These are phyloP conservation scores for Hsuehochloa calcarea DNA, from an alignment of 176 grass and related monocot genomes.

Conservation along the genomic window DNA sequence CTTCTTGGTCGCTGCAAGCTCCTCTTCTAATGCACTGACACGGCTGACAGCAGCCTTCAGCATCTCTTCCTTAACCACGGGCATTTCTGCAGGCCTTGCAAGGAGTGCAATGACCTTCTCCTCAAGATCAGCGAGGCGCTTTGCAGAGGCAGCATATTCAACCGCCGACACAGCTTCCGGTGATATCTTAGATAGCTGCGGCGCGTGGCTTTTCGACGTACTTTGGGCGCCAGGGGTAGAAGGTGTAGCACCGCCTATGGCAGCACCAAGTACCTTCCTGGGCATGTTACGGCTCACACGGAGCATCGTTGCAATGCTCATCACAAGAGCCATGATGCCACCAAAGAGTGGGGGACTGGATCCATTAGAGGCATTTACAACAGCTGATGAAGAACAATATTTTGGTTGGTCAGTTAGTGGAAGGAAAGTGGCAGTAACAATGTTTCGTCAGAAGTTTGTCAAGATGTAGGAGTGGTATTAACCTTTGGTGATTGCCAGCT, in stretches of 20 bases:
- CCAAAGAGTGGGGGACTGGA: conserved; percentile 58
- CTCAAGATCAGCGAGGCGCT: conserved; percentile 75
- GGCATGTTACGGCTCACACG: conserved; percentile 64
- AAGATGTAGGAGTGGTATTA: not conserved
- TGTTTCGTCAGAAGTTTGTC: not conserved
- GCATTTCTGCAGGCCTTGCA: conserved; percentile 47
- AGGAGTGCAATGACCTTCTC: conserved; percentile 66
- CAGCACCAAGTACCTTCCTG: conserved; percentile 41
- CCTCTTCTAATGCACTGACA: conserved; percentile 65
- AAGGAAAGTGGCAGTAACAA: not conserved
- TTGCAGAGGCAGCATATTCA: conserved; percentile 41
- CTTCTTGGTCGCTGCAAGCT: conserved; percentile 90
- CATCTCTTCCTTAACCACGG: conserved; percentile 70
- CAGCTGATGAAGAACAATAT: conserved; percentile 36
- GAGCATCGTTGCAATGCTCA: conserved; percentile 72
- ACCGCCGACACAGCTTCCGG: conserved; percentile 20
- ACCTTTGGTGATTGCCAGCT: conserved; percentile 82
- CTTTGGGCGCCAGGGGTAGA: not conserved
- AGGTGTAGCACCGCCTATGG: conserved; percentile 26
- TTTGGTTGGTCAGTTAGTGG: conserved; percentile 2
- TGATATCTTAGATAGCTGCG: conserved; percentile 28
- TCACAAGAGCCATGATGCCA: conserved; percentile 70
- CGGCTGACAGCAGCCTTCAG: conserved; percentile 73
- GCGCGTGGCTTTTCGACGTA: not conserved
- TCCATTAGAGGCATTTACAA: conserved; percentile 46